Evolutionary conservation across 2,329 filamentous ascomycete genomes (phyloP).

Genomic region (Didymella segeticola): DNA sequence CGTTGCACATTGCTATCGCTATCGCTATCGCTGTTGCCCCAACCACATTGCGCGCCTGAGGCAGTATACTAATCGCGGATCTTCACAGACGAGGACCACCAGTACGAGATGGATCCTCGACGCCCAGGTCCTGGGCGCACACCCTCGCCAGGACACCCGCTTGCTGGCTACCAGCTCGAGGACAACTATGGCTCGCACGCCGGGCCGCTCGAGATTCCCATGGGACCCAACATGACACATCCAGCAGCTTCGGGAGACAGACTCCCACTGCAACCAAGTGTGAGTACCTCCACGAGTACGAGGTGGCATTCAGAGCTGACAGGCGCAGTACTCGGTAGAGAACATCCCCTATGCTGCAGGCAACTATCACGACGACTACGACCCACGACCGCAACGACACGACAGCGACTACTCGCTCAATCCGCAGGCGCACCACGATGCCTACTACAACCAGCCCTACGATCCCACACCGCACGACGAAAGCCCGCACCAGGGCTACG

Average conservation of each 20-base stretch:
- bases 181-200: conserved; percentile 69
- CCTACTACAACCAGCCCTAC: conserved; percentile 85
- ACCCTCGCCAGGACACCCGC: conserved; percentile 78
- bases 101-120: conserved; percentile 59
- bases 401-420: conserved; percentile 75
- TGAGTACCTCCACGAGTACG: conserved; percentile 55
- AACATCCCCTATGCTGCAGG: conserved; percentile 71
- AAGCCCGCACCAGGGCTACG: conserved; percentile 61
- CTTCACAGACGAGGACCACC: conserved; percentile 33
- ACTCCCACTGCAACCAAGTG: conserved; percentile 82
- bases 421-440: conserved; percentile 85
- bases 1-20: conserved; percentile 10
- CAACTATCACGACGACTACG: conserved; percentile 62
- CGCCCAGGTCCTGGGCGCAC: conserved; percentile 56
- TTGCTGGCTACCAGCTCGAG: conserved; percentile 81
- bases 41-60: conserved; percentile 24
- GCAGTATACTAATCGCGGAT: conserved; percentile 26
- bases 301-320: conserved; percentile 16
- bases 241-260: conserved; percentile 72
- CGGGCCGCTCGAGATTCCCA: conserved; percentile 71
- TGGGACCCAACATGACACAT: conserved; percentile 60
- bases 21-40: conserved; percentile 3
- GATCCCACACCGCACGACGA: conserved; percentile 70
- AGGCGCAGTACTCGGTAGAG: conserved; percentile 70
- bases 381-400: conserved; percentile 57